Evolutionary conservation across 192 early-diverging fungal genomes (phyloP), one percentile per base, ranked within the genome.

Genomic region (Rhizophagus sp.): DNA sequence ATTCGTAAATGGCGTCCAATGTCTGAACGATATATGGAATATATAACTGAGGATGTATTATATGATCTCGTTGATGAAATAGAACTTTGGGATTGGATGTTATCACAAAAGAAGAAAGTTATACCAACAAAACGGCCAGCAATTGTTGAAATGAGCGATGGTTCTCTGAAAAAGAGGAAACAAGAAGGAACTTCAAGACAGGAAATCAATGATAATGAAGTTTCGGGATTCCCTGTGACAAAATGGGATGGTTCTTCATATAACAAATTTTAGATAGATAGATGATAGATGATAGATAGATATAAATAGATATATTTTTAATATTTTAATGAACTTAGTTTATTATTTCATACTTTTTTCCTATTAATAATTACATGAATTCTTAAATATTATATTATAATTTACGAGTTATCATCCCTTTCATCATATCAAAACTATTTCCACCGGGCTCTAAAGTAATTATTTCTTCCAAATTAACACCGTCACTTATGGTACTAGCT

Each of bases 341-440:
- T 57, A 50, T 19, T 57, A 22, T 22, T 22, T 57, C 22, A 57
- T 47, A 12, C 44, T 47, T 47, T 10, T 12, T 47, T 47, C 11
- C 41, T 44, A 8, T 57, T 57, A 57, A 57, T 57, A 57, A 57
- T 57, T 57, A 57, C 17, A 52, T 57, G 44, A 66, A 33, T 65
- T 27, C 34, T 30, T 13, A 27, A 27, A 27, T 10, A 65, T 30
- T 33, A 66, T 66, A 66, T 33, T 70, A 70, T 70, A 10, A n/a
- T 39, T 70, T 70, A 39, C 22, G 68, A 44, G 22, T 22, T n/a
- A 99, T 96, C 63, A 99, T 81, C 0, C 95, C 95, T 74, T 94
- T 92, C 82, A 98, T 89, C 95, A 99, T 98, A 83, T 99, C 98
- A 84, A 99, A 99, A 44, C 91, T 93, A 83, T 98, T 99, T 10